Percentiles rank a stretch among this genome's conserved stretches.
Conservation (phyloP, 352 stramenopile genomes). For the Albugo candida region DNA sequence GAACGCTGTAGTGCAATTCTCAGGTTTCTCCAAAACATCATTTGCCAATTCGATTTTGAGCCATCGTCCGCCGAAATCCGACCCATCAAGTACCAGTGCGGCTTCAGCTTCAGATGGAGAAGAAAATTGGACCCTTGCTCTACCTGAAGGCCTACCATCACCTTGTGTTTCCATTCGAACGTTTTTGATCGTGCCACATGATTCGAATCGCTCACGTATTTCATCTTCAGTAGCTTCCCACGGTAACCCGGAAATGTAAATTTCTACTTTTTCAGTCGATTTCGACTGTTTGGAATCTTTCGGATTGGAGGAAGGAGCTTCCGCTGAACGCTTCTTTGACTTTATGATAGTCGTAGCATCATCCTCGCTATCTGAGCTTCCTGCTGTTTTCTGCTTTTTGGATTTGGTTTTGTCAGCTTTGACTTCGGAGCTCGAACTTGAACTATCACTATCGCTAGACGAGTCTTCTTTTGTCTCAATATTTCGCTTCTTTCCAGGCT, state of each 20-base stretch:
- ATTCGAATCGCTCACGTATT: constrained; percentile 85
- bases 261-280: constrained; percentile 36
- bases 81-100: constrained; percentile 82
- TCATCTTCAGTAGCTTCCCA: constrained; percentile 90
- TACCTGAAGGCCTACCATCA: constrained; percentile 80
- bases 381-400: no score
- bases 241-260: constrained; percentile 88
- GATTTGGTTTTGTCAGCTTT: no score
- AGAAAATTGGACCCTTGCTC: constrained; percentile 89
- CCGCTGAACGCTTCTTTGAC: constrained; percentile 2
- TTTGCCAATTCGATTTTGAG: constrained; percentile 86
- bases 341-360: constrained; percentile 8
- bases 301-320: constrained; percentile 12
- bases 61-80: constrained; percentile 88
- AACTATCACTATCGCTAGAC: not conserved
- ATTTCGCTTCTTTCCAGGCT: constrained; percentile 29
- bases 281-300: constrained; percentile 17
- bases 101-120: constrained; percentile 44
- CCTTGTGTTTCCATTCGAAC: constrained; percentile 79
- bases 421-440: no score
- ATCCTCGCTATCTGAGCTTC: constrained; percentile 10
- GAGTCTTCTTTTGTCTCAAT: constrained; percentile 11
- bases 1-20: constrained; percentile 92
- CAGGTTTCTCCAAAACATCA: constrained; percentile 83
- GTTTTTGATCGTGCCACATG: constrained; percentile 76